Conservation (phyloP, 495 filamentous ascomycete species). For the Penicillium roqueforti region DNA sequence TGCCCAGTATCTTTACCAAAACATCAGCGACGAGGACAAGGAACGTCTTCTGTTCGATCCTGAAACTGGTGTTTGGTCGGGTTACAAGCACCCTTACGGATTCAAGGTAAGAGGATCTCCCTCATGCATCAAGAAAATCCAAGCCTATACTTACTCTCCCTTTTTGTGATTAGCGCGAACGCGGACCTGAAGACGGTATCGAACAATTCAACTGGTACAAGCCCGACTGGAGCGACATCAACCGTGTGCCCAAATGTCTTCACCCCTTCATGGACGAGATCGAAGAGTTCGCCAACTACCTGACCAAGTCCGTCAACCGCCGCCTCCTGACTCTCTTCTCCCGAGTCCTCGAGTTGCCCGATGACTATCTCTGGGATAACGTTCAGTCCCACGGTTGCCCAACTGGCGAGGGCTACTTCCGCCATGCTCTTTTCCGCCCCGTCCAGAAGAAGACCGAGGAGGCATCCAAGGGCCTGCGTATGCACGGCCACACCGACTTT, state of each 20-base stretch:
- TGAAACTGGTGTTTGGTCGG: conserved; percentile 36
- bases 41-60: conserved; percentile 39
- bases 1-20: conserved; percentile 42
- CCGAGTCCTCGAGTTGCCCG: conserved; percentile 43
- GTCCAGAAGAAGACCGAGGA: conserved; percentile 35
- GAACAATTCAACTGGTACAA: conserved; percentile 49
- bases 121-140: neutral
- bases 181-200: conserved; percentile 37
- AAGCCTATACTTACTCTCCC: neutral
- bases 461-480: conserved; percentile 38
- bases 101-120: conserved; percentile 29
- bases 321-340: conserved; percentile 43
- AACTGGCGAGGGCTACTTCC: conserved; percentile 45
- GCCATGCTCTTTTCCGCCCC: conserved; percentile 42
- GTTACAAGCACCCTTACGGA: conserved; percentile 40
- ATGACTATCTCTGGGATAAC: conserved; percentile 45
- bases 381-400: conserved; percentile 43
- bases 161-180: conserved; percentile 25
- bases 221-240: conserved; percentile 32
- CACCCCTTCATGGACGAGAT: conserved; percentile 47
- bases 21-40: conserved; percentile 45
- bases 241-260: conserved; percentile 34
- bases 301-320: conserved; percentile 42
- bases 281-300: conserved; percentile 40
- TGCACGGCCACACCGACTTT: conserved; percentile 47